Base-by-base conservation (phyloP, 2,329 filamentous ascomycete species). In the Diaporthe capsici region DNA sequence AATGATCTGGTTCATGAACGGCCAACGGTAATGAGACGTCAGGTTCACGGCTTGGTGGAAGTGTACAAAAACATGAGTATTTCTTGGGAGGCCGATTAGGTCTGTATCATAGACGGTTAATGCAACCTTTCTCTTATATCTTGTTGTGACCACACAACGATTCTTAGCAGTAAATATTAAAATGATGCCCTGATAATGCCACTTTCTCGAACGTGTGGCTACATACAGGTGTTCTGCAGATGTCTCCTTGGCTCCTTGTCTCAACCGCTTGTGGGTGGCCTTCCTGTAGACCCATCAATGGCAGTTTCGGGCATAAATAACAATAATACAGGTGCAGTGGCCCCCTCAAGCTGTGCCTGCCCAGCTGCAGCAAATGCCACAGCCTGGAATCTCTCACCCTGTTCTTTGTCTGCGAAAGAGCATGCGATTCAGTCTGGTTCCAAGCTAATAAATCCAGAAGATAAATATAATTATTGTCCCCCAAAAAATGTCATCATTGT, bases 21-120 rank as follows among this genome's bases (percentile, higher is more conserved):
- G n/a, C n/a, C 15, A 39, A 28, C 37, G 34, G 65, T 68, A 73
- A 70, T 61, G 70, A 47, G 58, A 58, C 31, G 28, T 31, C 42
- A 60, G 25, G 44, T 47, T 28, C n/a, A 77, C 37, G 63, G 67
- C 71, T 57, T 55, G 58, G 51, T 44, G 37, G 47, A 22, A 42
- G 44, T 77, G 70, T 77, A 77, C 76, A 71, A 63, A 61, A 65
- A 12, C 31, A 34, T 68, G 67, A 63, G 34, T 71, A 25, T 28
- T 37, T 47, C 20, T 67, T 53, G 39, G 44, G 47, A 65, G 47
- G 57, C 49, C 63, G 55, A 47, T 20, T 20, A 57, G 71, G 34
- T 73, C 39, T 77, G 75, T 77, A 77, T 28, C n/a, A 77, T 75
- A 73, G 53, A 73, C 51, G 71, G 70, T 37, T 34, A 28, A 53